Evolutionary conservation across 345 rosid species (phyloP).

Genomic region (Melaleuca quinquenervia): DNA sequence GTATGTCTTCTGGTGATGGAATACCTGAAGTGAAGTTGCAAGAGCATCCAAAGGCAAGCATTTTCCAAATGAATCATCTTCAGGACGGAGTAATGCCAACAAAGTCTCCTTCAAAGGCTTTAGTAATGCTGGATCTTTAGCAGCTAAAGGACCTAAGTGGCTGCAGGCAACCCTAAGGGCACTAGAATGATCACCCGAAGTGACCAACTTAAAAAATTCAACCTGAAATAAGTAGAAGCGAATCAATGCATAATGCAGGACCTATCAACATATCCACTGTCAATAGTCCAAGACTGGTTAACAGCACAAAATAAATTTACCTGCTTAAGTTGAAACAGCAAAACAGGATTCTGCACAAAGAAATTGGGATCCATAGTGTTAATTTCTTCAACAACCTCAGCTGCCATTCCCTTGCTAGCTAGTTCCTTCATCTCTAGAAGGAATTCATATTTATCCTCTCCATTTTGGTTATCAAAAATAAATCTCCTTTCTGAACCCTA

Average conservation of each 20-base stretch:
- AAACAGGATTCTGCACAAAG: slow-evolving; percentile 52
- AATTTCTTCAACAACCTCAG: slow-evolving; percentile 70
- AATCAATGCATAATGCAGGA: background rate
- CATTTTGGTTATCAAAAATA: background rate
- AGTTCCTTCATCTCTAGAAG: slow-evolving; percentile 72
- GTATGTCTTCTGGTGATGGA: background rate
- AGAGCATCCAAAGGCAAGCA: slow-evolving; percentile 65
- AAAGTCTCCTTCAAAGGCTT: slow-evolving; percentile 88
- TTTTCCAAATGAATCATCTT: slow-evolving; percentile 39
- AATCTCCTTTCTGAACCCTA: slow-evolving; percentile 24
- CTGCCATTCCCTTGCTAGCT: slow-evolving; percentile 75
- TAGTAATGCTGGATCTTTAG: slow-evolving; percentile 48
- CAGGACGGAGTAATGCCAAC: slow-evolving; percentile 56
- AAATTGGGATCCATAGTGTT: slow-evolving; percentile 61
- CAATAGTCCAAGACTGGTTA: background rate
- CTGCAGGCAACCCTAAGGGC: slow-evolving; percentile 80
- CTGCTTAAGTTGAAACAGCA: slow-evolving; percentile 90
- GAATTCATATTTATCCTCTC: slow-evolving; percentile 58
- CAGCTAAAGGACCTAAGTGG: slow-evolving; percentile 86
- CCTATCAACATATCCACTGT: background rate
- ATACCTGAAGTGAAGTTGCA: slow-evolving; percentile 85
- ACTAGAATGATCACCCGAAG: slow-evolving; percentile 60
- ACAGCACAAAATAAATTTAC: slow-evolving; percentile 14
- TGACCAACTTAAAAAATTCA: slow-evolving; percentile 77
- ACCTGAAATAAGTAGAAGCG: slow-evolving; percentile 31